A percentile compares a stretch with the other conserved stretches of the same genome.
Conservation (phyloP, 805 yeast species). For the Zygoascus ofunaensis region DNA sequence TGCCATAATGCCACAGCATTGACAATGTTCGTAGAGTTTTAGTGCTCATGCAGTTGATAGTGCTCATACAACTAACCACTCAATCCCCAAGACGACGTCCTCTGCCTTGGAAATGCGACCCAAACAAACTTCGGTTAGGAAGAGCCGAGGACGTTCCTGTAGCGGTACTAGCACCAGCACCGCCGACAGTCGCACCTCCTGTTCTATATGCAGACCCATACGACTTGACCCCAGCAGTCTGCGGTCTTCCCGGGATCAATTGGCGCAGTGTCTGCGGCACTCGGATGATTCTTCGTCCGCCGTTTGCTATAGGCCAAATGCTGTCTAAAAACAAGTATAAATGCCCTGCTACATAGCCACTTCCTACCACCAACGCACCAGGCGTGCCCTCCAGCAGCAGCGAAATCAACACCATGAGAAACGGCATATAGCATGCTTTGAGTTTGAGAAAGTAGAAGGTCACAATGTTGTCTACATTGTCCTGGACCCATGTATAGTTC, state of each 20-base stretch:
- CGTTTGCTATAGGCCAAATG: constrained; percentile 20
- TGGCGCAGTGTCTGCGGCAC: constrained; percentile 7
- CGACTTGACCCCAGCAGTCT: background rate
- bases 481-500: constrained; percentile 33
- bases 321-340: constrained; percentile 24
- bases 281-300: constrained; percentile 16
- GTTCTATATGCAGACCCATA: constrained; percentile 2
- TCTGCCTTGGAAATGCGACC: constrained; percentile 15
- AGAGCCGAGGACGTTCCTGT: background rate
- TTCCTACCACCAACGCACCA: constrained; percentile 18
- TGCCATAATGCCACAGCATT: too few species aligned
- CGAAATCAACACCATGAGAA: constrained; percentile 23
- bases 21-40: too few species aligned
- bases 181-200: background rate
- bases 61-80: background rate
- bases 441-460: constrained; percentile 24
- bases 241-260: background rate
- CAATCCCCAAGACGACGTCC: constrained; percentile 22
- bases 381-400: constrained; percentile 23
- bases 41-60: too few species aligned
- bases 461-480: constrained; percentile 23
- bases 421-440: constrained; percentile 27
- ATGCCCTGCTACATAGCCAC: constrained; percentile 29
- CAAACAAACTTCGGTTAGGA: too few species aligned
- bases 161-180: constrained; percentile 1